Conservation (phyloP, 2,329 filamentous ascomycete species). For the Ophiocordyceps polyrhachis-furcata region DNA sequence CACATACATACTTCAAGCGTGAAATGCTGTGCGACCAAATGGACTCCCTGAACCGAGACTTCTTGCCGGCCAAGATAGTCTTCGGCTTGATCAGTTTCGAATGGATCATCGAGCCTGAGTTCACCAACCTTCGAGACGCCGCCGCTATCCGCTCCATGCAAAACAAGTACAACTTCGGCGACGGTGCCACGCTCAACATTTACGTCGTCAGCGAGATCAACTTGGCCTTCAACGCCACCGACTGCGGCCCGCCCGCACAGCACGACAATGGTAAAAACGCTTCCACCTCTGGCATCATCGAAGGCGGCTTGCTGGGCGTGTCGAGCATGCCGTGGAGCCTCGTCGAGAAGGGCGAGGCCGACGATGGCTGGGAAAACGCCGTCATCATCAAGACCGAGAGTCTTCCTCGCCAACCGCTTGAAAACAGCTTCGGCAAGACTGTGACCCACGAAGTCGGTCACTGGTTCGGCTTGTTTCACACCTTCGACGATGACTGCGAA, state of each 20-base stretch:
- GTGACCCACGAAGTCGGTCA: not conserved
- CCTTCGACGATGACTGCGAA: not conserved
- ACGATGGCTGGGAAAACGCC: not conserved
- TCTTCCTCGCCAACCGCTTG: not conserved
- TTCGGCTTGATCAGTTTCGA: not conserved
- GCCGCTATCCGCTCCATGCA: not conserved
- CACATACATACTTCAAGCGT: not conserved
- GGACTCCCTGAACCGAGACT: not conserved
- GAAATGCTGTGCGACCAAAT: not conserved
- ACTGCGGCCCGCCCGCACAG: not conserved
- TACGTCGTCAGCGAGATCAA: not conserved
- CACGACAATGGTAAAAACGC: not conserved
- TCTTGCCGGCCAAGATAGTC: not conserved
- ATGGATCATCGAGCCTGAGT: not conserved
- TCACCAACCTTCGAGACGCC: not conserved
- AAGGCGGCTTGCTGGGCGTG: not conserved
- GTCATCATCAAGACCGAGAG: not conserved
- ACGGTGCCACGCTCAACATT: not conserved
- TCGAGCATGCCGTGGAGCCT: not conserved
- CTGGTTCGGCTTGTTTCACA: not conserved
- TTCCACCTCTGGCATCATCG: not conserved
- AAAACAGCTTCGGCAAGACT: not conserved
- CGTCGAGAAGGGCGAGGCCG: not conserved
- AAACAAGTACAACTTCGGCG: not conserved
- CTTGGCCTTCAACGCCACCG: not conserved